Evolutionary conservation across 148 eudicot genomes (phyloP), one percentile per base, ranked within the genome.

Genomic region (Suaeda aralocaspica): DNA sequence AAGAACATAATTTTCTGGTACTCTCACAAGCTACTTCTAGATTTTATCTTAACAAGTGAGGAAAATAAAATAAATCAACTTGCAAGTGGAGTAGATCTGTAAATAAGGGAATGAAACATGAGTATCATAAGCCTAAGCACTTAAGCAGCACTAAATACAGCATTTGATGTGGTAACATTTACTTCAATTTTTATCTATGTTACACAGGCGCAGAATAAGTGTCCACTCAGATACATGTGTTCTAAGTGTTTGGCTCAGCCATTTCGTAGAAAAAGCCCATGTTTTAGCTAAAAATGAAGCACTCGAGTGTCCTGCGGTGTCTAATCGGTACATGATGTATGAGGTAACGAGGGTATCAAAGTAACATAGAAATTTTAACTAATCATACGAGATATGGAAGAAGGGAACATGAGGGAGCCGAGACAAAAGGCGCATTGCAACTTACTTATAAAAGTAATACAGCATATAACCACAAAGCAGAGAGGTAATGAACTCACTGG

Each of bases 401-500:
- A 39, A 5, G 51, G 21, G 4, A 26, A 34, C n/a, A n/a, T 6
- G 2, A 48, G 39, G 11, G 16, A 46, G 39, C 24, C 29, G n/a
- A 25, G 24, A 52, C 6, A 2, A 16, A 64, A 59, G 61, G 46
- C 9, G 29, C n/a, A 11, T 33, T 19, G 39, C 63, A 42, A 42
- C 28, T 70, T 30, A 60, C 21, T 5, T 63, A 24, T 3, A 59
- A 0, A 41, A 63, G 50, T 41, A 41, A 39, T 21, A 53, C 10
- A 75, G 33, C 56, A 57, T 19, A 50, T 28, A 70, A 57, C 57
- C 30, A 70, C 28, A 30, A 36, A 33, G 41, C 36, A 46, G 24
- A 59, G 59, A 45, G n/a, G 14, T 24, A 7, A 36, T 5, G 60
- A 70, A 77, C 92, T 77, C 74, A 88, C 92, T 88, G 30, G 92